Evolutionary conservation across 2,329 filamentous ascomycete genomes (phyloP).

Genomic region (Verticillium nonalfalfae): DNA sequence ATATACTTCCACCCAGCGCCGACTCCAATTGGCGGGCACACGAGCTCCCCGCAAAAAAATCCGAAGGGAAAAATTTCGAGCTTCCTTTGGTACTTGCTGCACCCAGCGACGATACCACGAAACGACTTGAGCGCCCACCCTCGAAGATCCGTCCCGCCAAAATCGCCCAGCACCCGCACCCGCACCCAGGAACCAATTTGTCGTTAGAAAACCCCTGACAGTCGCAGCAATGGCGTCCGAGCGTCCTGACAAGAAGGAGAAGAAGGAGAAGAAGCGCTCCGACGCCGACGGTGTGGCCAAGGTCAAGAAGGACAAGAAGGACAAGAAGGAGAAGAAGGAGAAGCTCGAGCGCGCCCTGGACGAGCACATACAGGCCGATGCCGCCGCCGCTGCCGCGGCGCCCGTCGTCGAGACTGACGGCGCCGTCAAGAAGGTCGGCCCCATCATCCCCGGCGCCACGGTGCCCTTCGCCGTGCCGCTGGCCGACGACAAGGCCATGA

Average conservation of each 20-base stretch:
- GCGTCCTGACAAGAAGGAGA: conserved; percentile 40
- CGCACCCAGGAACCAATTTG: neutral
- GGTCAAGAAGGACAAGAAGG: conserved; percentile 52
- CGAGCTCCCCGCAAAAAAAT: conserved; percentile 4
- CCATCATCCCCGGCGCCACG: conserved; percentile 48
- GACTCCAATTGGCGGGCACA: neutral
- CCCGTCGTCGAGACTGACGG: conserved; percentile 35
- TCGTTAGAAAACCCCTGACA: neutral
- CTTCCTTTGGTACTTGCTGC: neutral
- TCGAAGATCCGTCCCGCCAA: neutral
- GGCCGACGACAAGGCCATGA: conserved; percentile 69
- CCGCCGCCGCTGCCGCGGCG: conserved; percentile 34
- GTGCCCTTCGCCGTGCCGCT: conserved; percentile 81
- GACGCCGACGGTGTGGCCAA: conserved; percentile 18
- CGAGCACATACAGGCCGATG: conserved; percentile 54
- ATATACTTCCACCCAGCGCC: neutral
- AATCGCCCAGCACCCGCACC: neutral
- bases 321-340: conserved; percentile 55
- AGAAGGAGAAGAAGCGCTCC: conserved; percentile 23
- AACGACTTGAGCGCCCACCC: neutral
- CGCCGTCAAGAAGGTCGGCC: conserved; percentile 34
- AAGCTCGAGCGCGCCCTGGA: conserved; percentile 62
- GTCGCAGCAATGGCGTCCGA: conserved; percentile 37
- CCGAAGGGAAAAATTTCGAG: conserved; percentile 2
- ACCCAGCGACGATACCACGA: neutral